Evolutionary conservation across 1,284 basidiomycete species (phyloP).

Genomic region (Volvariella surrecta): DNA sequence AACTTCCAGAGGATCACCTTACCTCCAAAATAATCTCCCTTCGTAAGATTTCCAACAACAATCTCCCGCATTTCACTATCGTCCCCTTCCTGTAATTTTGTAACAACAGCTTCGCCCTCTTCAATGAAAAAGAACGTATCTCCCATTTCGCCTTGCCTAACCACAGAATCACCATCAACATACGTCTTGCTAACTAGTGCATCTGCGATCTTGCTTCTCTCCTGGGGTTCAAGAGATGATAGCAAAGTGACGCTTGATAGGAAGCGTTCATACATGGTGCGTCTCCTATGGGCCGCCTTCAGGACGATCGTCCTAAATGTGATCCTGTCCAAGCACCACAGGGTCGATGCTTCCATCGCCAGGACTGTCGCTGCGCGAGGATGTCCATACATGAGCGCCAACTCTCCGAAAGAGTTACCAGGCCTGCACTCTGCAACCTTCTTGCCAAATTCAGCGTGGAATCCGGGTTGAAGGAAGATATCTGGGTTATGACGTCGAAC

Average conservation of each 20-base stretch:
- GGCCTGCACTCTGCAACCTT: slow-evolving; percentile 83
- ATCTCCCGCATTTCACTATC: slow-evolving; percentile 57
- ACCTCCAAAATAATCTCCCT: slow-evolving; percentile 94
- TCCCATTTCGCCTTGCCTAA: slow-evolving; percentile 89
- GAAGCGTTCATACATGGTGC: slow-evolving; percentile 96
- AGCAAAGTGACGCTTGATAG: slow-evolving; percentile 88
- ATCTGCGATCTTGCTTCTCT: slow-evolving; percentile 95
- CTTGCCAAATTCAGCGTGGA: slow-evolving; percentile 67
- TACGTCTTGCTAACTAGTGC: slow-evolving; percentile 84
- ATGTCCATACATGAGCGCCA: slow-evolving; percentile 97
- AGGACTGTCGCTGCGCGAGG: slow-evolving; percentile 93
- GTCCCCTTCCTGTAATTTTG: slow-evolving; percentile 60
- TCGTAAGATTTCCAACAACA: slow-evolving; percentile 67
- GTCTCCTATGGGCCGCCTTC: slow-evolving; percentile 77
- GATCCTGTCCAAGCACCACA: slow-evolving; percentile 95
- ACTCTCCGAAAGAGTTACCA: slow-evolving; percentile 90
- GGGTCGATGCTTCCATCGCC: slow-evolving; percentile 74
- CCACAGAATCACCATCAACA: slow-evolving; percentile 78
- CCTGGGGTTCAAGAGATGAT: slow-evolving; percentile 76
- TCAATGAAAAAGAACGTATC: slow-evolving; percentile 98
- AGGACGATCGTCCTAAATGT: slow-evolving; percentile 98
- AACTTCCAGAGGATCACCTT: slow-evolving; percentile 4
- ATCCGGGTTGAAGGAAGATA: slow-evolving; percentile 54
- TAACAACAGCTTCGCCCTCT: slow-evolving; percentile 84
- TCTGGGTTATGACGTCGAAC: slow-evolving; percentile 17